These are phyloP conservation scores for Boehmeria nivea DNA, from an alignment of 306 rosid species.

Conservation along the genomic window DNA sequence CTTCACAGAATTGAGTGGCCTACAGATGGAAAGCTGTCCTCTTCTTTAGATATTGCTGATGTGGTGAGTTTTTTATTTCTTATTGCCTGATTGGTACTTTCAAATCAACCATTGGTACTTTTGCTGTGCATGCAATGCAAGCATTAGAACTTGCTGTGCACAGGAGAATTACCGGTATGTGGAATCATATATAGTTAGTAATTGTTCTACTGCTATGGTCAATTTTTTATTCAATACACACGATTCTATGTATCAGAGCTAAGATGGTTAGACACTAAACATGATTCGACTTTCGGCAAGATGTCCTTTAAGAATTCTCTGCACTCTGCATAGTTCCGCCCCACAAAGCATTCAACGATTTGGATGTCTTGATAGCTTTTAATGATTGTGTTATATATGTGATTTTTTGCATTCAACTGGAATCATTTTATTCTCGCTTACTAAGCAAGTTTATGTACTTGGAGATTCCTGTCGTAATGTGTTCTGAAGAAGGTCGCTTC, in stretches of 20 bases:
- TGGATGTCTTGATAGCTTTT: neutral
- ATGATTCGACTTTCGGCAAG: no score
- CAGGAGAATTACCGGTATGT: no score
- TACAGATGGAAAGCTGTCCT: conserved; percentile 32
- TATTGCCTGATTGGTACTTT: neutral
- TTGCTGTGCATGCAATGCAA: neutral
- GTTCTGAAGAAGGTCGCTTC: conserved; percentile 64
- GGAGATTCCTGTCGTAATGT: conserved; percentile 73
- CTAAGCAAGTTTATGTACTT: conserved; percentile 7
- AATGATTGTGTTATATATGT: neutral
- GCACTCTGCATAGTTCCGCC: neutral
- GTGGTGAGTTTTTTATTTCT: conserved; percentile 43
- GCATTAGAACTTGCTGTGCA: neutral
- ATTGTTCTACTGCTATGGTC: no score
- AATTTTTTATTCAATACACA: no score
- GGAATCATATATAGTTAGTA: no score
- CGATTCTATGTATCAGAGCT: no score
- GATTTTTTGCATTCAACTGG: no score
- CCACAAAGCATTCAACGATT: neutral
- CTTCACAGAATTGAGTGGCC: conserved; percentile 89
- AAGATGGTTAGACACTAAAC: no score
- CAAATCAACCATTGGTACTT: neutral
- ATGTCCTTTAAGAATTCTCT: no score
- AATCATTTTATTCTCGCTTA: no score
- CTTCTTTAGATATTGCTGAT: conserved; percentile 44